These are phyloP conservation scores for Coemansia sp. DNA, from an alignment of 371 early-diverging fungal species.

Conservation along the genomic window DNA sequence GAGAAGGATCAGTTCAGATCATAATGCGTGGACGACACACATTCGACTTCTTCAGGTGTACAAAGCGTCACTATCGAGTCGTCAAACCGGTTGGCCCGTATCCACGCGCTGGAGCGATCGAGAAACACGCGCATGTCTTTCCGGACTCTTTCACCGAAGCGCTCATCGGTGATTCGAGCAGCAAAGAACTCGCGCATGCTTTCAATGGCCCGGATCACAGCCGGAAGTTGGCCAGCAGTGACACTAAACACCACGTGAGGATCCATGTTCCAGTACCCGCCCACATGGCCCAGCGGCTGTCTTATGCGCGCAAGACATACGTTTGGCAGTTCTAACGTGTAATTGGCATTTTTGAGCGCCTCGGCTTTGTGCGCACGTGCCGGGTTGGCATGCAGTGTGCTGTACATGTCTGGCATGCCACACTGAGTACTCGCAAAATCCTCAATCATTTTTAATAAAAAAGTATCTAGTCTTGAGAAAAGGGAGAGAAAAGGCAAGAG, in stretches of 20 bases:
- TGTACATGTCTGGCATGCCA: not conserved
- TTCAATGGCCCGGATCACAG: constrained; percentile 22
- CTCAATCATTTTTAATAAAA: not conserved
- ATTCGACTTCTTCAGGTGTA: not conserved
- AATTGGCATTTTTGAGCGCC: constrained; percentile 16
- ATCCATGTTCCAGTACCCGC: constrained; percentile 47
- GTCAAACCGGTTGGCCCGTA: constrained; percentile 22
- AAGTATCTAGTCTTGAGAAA: no score
- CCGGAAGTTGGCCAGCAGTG: constrained; percentile 20
- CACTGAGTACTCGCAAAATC: not conserved
- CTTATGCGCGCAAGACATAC: constrained; percentile 35
- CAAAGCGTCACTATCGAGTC: not conserved
- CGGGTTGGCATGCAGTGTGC: not conserved
- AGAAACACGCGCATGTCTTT: constrained; percentile 16
- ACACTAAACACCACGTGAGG: constrained; percentile 16
- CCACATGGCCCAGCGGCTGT: constrained; percentile 33
- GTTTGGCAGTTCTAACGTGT: constrained; percentile 6
- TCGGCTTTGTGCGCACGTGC: constrained; percentile 7
- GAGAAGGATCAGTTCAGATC: not conserved
- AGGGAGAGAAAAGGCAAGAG: no score
- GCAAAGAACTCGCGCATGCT: constrained; percentile 21
- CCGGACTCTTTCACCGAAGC: not conserved
- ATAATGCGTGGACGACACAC: not conserved
- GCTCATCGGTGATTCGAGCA: not conserved
- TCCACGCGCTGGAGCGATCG: constrained; percentile 19